phyloP scores from a whole-genome alignment of 192 early-diverging fungal genomes.

The Entomortierella parvispora region DNA sequence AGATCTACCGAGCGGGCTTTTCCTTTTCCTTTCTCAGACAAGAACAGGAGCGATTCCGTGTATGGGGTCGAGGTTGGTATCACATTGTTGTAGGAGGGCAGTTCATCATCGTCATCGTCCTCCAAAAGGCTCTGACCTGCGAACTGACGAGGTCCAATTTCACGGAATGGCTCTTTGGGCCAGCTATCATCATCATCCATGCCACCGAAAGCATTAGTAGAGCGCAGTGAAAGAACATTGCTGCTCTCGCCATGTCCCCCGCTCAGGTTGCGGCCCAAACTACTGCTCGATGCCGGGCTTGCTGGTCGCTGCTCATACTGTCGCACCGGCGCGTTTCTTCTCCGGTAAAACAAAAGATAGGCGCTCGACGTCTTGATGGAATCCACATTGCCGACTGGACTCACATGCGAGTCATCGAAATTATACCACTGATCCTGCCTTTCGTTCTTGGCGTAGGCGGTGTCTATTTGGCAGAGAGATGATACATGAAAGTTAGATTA shows the following conservation, averaged over 20 bases:
- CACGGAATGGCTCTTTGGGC: too few relatives aligned
- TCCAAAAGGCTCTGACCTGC: too few relatives aligned
- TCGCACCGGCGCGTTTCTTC: constrained; percentile 25
- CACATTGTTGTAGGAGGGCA: too few relatives aligned
- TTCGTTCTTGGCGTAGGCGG: constrained; percentile 74
- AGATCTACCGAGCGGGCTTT: neutral
- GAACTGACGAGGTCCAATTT: too few relatives aligned
- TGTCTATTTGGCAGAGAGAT: constrained; percentile 56
- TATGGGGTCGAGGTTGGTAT: too few relatives aligned
- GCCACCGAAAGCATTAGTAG: neutral
- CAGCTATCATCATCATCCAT: neutral
- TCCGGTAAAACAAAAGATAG: constrained; percentile 44
- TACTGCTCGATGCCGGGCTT: too few relatives aligned
- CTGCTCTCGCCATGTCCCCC: too few relatives aligned
- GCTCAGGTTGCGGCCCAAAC: too few relatives aligned
- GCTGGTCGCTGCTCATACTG: constrained; percentile 33
- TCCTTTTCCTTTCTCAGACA: neutral
- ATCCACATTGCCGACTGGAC: constrained; percentile 23
- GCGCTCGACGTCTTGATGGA: constrained; percentile 46
- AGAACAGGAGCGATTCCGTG: neutral
- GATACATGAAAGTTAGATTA: neutral
- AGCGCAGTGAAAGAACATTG: too few relatives aligned
- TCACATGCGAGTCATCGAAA: constrained; percentile 85
- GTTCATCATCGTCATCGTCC: too few relatives aligned
- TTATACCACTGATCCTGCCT: constrained; percentile 77